Evolutionary conservation across 2,329 filamentous ascomycete genomes (phyloP), one percentile per base, ranked within the genome.

Genomic region (Aulographum hederae): DNA sequence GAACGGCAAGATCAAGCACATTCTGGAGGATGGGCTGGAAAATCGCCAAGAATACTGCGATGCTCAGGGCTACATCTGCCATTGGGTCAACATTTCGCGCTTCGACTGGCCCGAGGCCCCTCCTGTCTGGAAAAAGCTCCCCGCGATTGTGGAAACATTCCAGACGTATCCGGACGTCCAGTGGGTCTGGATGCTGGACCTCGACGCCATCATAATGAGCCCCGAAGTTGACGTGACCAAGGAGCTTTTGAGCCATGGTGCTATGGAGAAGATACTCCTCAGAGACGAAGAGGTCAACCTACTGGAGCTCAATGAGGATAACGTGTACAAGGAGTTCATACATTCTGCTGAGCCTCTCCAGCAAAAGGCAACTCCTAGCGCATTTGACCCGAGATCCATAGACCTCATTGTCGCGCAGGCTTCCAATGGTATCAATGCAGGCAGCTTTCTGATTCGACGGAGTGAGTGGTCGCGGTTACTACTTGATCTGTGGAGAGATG

Each of bases 131-230:
- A 50, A 46, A 33, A 56, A 57, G 37, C 52, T 57, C 20, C 52
- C 52, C 27, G 50, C 52, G 18, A 46, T 57, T 14, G 42, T 51
- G 26, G 52, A 57, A 35, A 50, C 52, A 4, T 56, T 56, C 39
- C 44, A 47, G 31, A 46, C 47, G 6, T 43, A 48, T 37, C 52
- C 53, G 2, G 42, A 44, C n/a, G 49, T 48, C 27, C 47, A 57
- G 37, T 57, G 53, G 53, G 39, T 57, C 25, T 56, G 52, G 50
- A 51, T 54, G 36, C 44, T 56, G 31, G 53, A 57, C 39, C 46
- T 53, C 20, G 53, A 57, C 40, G 52, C 55, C 17, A 49, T 57
- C 35, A 40, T 57, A 26, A 57, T 56, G 53, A 46, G 42, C 5
- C 52, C 51, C 19, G 37, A 43, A 14, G n/a, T 25, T n/a, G 21